phyloP scores from a whole-genome alignment of 805 yeast species.

The Candida ponderosae region DNA sequence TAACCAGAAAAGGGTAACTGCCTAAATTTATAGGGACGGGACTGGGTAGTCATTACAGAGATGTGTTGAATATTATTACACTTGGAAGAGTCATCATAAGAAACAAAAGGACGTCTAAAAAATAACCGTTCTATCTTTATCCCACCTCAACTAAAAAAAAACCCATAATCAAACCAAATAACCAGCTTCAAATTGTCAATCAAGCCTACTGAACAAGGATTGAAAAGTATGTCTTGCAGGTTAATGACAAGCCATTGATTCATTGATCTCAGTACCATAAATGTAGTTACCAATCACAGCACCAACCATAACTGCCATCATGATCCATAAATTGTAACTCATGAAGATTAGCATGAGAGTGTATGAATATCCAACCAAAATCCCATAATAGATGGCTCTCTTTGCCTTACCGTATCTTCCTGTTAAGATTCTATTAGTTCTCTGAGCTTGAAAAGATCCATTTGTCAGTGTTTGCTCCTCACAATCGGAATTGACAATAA shows the following conservation, averaged over 20 bases:
- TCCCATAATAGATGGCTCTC: conserved; percentile 44
- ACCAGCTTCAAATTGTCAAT: no score
- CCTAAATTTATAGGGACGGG: no score
- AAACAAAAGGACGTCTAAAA: no score
- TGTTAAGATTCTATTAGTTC: conserved; percentile 4
- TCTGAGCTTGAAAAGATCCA: conserved; percentile 1
- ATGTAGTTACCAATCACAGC: conserved; percentile 61
- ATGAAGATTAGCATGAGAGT: conserved; percentile 73
- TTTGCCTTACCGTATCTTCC: conserved; percentile 17
- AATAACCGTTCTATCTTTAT: no score
- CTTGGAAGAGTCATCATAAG: no score
- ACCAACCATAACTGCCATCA: conserved; percentile 66
- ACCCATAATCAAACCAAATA: no score
- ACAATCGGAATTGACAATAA: conserved; percentile 2
- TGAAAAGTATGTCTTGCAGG: no score
- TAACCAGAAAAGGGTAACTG: no score
- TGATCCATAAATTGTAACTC: conserved; percentile 84
- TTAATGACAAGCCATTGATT: conserved; percentile 18
- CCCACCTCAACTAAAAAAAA: no score
- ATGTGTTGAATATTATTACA: no score
- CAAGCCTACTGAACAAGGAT: no score
- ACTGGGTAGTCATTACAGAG: no score
- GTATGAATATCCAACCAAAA: conserved; percentile 64
- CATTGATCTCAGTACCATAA: conserved; percentile 36
- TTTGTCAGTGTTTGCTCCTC: conserved; percentile 4